These are phyloP conservation scores for Hericium rajendrae DNA, from an alignment of 768 basidiomycete genomes.

Conservation along the genomic window DNA sequence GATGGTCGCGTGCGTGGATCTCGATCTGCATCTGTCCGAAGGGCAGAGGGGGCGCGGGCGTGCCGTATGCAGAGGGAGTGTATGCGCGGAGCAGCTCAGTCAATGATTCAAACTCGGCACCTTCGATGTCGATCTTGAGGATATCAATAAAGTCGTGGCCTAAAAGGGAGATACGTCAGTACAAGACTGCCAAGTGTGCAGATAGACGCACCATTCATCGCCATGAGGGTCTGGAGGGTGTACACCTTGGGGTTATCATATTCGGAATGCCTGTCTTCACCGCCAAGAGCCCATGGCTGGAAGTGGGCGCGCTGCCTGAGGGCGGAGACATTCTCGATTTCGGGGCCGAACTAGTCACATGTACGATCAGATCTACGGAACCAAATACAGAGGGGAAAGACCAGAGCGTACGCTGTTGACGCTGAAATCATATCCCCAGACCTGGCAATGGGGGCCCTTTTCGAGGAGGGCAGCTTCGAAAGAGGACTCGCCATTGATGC, in stretches of 20 bases:
- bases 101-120: slow-evolving; percentile 38
- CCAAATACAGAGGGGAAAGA: not conserved
- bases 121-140: slow-evolving; percentile 39
- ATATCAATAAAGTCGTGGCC: slow-evolving; percentile 29
- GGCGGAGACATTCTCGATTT: slow-evolving; percentile 13
- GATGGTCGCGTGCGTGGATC: slow-evolving; percentile 25
- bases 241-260: slow-evolving; percentile 27
- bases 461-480: slow-evolving; percentile 53
- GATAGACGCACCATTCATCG: slow-evolving; percentile 25
- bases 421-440: slow-evolving; percentile 48
- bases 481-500: slow-evolving; percentile 51
- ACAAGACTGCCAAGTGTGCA: not conserved
- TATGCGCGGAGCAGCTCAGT: slow-evolving; percentile 30
- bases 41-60: slow-evolving; percentile 23
- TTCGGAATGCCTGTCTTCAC: slow-evolving; percentile 26
- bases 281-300: slow-evolving; percentile 30
- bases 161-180: not conserved
- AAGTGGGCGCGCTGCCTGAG: slow-evolving; percentile 32
- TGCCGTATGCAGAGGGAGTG: slow-evolving; percentile 17
- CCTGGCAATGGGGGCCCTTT: slow-evolving; percentile 36
- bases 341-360: slow-evolving; percentile 8
- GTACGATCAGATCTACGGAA: not conserved
- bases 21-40: slow-evolving; percentile 41
- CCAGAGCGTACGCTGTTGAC: not conserved
- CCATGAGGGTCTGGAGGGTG: slow-evolving; percentile 36